phyloP scores from a whole-genome alignment of 106 monocot species.

The Phalaenopsis aphrodite region DNA sequence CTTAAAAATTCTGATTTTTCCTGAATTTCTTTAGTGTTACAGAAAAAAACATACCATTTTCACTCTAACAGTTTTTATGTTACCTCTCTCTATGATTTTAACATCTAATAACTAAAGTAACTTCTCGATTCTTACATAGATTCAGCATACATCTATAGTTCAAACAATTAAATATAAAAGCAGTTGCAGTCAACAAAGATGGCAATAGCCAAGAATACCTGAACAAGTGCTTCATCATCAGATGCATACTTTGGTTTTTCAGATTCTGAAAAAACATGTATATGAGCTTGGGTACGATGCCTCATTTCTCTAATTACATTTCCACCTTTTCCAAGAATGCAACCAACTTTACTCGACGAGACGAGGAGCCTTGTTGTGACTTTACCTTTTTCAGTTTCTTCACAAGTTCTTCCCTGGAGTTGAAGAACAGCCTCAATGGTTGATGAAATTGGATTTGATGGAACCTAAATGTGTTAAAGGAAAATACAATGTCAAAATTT shows the following conservation, averaged over 20 bases:
- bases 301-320: constrained; percentile 75
- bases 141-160: background rate
- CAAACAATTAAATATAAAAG: background rate
- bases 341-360: constrained; percentile 66
- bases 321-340: constrained; percentile 70
- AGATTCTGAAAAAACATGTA: constrained; percentile 50
- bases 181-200: background rate
- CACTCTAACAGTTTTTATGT: background rate
- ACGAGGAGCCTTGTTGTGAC: constrained; percentile 65
- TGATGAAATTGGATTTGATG: constrained; percentile 46
- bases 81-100: background rate
- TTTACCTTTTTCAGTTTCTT: constrained; percentile 34
- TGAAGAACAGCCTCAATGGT: constrained; percentile 64
- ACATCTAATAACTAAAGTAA: background rate
- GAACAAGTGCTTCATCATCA: constrained; percentile 68
- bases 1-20: too few species aligned
- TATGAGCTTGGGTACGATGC: constrained; percentile 53
- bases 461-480: constrained; percentile 22
- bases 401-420: constrained; percentile 34
- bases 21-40: too few species aligned
- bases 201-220: constrained; percentile 21
- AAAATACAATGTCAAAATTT: background rate
- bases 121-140: background rate
- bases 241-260: constrained; percentile 57
- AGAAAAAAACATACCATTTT: too few species aligned